A percentile compares a stretch with the other conserved stretches of the same genome.
Evolutionary conservation across 306 rosid species (phyloP).

Genomic region (Vachellia pachyceras): DNA sequence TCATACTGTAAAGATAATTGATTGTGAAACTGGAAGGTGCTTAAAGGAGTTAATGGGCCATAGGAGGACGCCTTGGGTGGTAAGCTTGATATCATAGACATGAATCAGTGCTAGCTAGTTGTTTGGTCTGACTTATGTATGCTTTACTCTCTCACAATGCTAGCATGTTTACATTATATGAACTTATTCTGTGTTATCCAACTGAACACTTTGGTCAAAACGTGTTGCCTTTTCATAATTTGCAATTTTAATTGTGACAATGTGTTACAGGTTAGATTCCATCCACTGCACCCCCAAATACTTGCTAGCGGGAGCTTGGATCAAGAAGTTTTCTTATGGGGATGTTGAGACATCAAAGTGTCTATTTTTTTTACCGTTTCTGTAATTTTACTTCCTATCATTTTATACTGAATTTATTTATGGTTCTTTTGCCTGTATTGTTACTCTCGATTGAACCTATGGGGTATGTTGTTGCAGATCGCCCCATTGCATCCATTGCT

Average conservation of each 20-base stretch:
- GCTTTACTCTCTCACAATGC: slow-evolving; percentile 11
- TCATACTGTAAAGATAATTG: slow-evolving; percentile 58
- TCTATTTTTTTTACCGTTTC: slow-evolving; percentile 48
- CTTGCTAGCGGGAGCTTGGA: slow-evolving; percentile 63
- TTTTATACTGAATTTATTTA: slow-evolving; percentile 10
- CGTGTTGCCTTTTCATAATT: neutral
- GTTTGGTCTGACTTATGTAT: neutral
- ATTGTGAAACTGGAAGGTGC: slow-evolving; percentile 53
- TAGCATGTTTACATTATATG: slow-evolving; percentile 20
- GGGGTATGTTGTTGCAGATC: slow-evolving; percentile 42
- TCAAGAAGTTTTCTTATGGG: slow-evolving; percentile 59
- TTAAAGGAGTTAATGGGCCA: slow-evolving; percentile 56
- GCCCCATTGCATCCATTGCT: slow-evolving; percentile 60
- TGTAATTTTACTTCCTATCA: slow-evolving; percentile 42
- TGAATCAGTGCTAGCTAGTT: neutral
- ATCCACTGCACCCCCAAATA: slow-evolving; percentile 49
- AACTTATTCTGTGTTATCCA: slow-evolving; percentile 3
- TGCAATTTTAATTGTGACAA: slow-evolving; percentile 28
- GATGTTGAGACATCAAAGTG: slow-evolving; percentile 50
- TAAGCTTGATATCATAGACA: slow-evolving; percentile 38
- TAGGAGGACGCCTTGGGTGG: slow-evolving; percentile 65
- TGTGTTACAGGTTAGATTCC: slow-evolving; percentile 60
- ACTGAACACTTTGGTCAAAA: neutral
- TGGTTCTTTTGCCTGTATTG: slow-evolving; percentile 10
- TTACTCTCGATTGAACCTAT: slow-evolving; percentile 14